Conservation (phyloP, 2,329 filamentous ascomycete genomes). For the Elsinoe batatas region DNA sequence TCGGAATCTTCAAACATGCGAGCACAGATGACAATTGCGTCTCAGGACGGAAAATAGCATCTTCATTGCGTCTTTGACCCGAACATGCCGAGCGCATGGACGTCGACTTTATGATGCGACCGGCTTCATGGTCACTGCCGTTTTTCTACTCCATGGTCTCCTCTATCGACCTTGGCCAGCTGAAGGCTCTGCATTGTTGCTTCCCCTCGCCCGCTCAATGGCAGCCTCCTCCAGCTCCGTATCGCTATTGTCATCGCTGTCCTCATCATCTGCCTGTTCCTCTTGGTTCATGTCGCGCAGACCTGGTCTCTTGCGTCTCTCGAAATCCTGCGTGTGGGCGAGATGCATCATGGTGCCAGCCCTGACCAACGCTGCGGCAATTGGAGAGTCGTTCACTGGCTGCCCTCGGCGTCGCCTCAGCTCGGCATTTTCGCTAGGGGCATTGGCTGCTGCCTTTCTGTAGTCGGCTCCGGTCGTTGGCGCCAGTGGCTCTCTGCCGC, state of each 20-base stretch:
- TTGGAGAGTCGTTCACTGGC: conserved; percentile 26
- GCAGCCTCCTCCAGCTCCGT: conserved; percentile 30
- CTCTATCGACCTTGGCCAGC: background rate
- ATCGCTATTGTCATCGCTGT: conserved; percentile 27
- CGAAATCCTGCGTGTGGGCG: conserved; percentile 86
- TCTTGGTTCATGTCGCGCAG: conserved; percentile 22
- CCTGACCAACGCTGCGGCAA: conserved; percentile 37
- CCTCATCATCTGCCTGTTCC: conserved; percentile 15
- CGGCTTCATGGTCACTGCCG: no score
- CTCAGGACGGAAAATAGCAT: background rate
- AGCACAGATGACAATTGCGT: background rate
- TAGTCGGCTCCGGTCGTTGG: conserved; percentile 18
- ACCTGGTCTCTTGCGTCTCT: conserved; percentile 57
- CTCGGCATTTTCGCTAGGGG: conserved; percentile 8
- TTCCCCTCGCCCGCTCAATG: conserved; percentile 24
- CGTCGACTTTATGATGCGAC: background rate
- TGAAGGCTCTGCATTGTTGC: background rate
- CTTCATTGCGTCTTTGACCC: background rate
- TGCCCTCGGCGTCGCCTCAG: conserved; percentile 16
- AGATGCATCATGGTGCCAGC: conserved; percentile 63
- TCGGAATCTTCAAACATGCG: background rate
- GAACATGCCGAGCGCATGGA: background rate
- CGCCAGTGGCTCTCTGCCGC: conserved; percentile 16
- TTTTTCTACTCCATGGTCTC: background rate
- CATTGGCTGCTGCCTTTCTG: background rate